A percentile compares a stretch with the other conserved stretches of the same genome.
Evolutionary conservation across 2,329 filamentous ascomycete species (phyloP).

Genomic region (Aspergillus unguis): DNA sequence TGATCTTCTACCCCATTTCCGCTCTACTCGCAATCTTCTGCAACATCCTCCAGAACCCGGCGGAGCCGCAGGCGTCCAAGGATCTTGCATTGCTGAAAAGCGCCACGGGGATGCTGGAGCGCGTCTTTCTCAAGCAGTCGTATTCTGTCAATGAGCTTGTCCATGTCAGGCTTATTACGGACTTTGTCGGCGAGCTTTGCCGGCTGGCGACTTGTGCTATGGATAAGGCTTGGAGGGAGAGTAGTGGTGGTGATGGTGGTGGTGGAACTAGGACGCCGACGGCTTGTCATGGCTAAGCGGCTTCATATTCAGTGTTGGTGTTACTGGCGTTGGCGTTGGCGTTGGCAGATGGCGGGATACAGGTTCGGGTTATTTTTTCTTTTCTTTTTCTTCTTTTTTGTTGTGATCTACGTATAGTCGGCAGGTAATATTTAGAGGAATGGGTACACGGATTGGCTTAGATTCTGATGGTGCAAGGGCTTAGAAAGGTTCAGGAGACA

Average conservation of each 20-base stretch:
- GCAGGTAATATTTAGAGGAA: too few species aligned
- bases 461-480: too few species aligned
- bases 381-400: too few species aligned
- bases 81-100: constrained; percentile 49
- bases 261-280: constrained; percentile 1
- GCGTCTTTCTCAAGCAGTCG: constrained; percentile 28
- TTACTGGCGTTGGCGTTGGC: too few species aligned
- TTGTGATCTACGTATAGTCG: too few species aligned
- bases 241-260: constrained; percentile 10
- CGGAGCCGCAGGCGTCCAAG: constrained; percentile 40
- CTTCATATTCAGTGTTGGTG: neutral
- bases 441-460: too few species aligned
- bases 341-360: too few species aligned
- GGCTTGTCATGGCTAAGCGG: neutral
- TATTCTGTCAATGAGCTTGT: constrained; percentile 36
- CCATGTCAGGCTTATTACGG: constrained; percentile 42
- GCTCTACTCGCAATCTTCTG: constrained; percentile 56
- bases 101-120: constrained; percentile 45
- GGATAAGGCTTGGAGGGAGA: constrained; percentile 36
- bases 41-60: constrained; percentile 51
- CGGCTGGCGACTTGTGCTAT: constrained; percentile 46
- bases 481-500: too few species aligned
- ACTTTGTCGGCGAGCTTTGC: constrained; percentile 47
- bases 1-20: constrained; percentile 57
- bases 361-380: too few species aligned